Evolutionary conservation across 148 eudicot genomes (phyloP).

Genomic region (Salicornia ramosissima): DNA sequence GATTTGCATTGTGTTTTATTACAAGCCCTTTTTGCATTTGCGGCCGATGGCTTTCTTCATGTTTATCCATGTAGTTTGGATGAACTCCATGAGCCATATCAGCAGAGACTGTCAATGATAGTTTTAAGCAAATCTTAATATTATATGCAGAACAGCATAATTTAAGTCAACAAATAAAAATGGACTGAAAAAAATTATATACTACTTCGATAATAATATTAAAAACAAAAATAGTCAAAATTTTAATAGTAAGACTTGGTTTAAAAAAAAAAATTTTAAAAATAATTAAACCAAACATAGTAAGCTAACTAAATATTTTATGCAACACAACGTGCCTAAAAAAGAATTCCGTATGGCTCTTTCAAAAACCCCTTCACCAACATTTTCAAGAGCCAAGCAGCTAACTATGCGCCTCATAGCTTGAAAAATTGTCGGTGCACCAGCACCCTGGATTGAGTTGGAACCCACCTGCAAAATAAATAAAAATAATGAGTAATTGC

Average conservation of each 20-base stretch:
- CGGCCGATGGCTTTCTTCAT: conserved; percentile 93
- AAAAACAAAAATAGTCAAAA: not conserved
- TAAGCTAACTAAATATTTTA: too few species aligned
- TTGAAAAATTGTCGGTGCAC: conserved; percentile 97
- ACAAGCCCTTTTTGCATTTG: conserved; percentile 89
- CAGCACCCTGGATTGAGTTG: conserved; percentile 90
- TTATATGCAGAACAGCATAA: conserved; percentile 4
- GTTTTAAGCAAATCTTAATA: not conserved
- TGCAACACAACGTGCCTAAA: conserved; percentile 49
- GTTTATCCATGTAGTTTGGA: conserved; percentile 86
- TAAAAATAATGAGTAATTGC: not conserved
- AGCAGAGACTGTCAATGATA: conserved; percentile 61
- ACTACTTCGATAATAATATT: not conserved
- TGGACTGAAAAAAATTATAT: not conserved
- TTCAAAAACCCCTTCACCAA: conserved; percentile 59
- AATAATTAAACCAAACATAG: not conserved
- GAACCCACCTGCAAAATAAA: conserved; percentile 74
- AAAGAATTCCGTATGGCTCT: conserved; percentile 82
- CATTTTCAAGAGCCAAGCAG: conserved; percentile 54
- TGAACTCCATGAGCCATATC: conserved; percentile 99
- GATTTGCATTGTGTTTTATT: conserved; percentile 94
- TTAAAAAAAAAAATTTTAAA: too few species aligned
- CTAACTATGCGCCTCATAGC: conserved; percentile 80
- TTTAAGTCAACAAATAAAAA: conserved; percentile 1
- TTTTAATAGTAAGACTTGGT: not conserved